These are phyloP conservation scores for Phytophthora aleatoria DNA, from an alignment of 352 stramenopile species.

Conservation along the genomic window DNA sequence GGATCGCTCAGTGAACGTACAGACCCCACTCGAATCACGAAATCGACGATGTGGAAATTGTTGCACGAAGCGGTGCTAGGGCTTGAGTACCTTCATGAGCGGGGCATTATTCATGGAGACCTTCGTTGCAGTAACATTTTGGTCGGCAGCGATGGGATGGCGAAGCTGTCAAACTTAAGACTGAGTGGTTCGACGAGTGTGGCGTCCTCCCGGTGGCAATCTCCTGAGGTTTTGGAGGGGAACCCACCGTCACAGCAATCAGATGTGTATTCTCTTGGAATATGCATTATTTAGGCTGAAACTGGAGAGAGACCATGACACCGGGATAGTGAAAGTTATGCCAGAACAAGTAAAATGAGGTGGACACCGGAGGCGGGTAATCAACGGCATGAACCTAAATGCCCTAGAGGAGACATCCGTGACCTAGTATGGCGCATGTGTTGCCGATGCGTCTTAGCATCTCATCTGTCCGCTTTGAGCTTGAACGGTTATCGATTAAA, in stretches of 20 bases:
- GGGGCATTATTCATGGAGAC: slow-evolving; percentile 7
- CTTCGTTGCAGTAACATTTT: slow-evolving; percentile 13
- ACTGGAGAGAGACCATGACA: slow-evolving; percentile 9
- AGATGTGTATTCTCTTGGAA: slow-evolving; percentile 29
- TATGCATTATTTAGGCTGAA: slow-evolving; percentile 31
- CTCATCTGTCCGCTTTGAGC: neutral
- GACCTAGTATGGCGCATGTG: slow-evolving; percentile 23
- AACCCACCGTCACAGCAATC: slow-evolving; percentile 2
- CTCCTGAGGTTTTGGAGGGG: slow-evolving; percentile 17
- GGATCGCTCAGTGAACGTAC: neutral
- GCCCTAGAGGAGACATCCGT: neutral
- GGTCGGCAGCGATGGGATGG: slow-evolving; percentile 1
- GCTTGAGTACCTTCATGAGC: slow-evolving; percentile 15
- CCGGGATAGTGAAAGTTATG: neutral
- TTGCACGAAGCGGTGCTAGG: slow-evolving; percentile 8
- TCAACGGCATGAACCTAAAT: neutral
- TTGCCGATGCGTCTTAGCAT: neutral
- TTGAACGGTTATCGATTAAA: neutral
- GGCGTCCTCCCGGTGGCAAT: slow-evolving; percentile 6
- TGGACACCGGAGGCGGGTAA: slow-evolving; percentile 1
- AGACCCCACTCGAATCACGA: neutral
- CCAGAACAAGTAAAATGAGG: neutral
- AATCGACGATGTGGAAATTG: slow-evolving; percentile 5
- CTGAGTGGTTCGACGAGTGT: neutral
- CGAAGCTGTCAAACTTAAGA: slow-evolving; percentile 12